A percentile compares a stretch with the other conserved stretches of the same genome.
These are phyloP conservation scores for Phylloporus sp. DNA, from an alignment of 768 basidiomycete species.

Conservation along the genomic window DNA sequence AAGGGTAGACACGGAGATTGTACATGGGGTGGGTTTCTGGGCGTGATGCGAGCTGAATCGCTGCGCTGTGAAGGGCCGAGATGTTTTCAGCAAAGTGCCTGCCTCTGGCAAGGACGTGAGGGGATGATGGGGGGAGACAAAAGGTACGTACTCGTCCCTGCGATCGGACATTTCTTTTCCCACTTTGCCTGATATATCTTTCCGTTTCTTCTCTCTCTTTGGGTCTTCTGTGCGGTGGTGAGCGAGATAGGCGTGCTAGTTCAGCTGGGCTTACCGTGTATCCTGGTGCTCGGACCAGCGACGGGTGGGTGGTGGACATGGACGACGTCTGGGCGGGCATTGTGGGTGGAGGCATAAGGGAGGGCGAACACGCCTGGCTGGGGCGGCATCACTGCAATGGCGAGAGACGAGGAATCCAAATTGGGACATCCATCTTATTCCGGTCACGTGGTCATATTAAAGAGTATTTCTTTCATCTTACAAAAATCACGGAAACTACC, in stretches of 20 bases:
- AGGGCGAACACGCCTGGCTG: conserved; percentile 67
- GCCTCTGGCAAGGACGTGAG: conserved; percentile 38
- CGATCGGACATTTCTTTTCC: conserved; percentile 73
- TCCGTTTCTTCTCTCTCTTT: conserved; percentile 64
- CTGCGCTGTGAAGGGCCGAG: conserved; percentile 51
- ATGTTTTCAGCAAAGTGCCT: conserved; percentile 63
- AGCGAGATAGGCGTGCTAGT: conserved; percentile 25
- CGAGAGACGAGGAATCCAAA: conserved; percentile 2
- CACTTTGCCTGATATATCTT: conserved; percentile 65
- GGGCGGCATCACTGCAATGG: conserved; percentile 49
- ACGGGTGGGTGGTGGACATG: conserved; percentile 38
- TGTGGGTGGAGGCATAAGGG: conserved; percentile 49
- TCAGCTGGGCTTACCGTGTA: conserved; percentile 34
- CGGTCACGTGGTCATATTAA: conserved; percentile 15
- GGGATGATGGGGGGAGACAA: conserved; percentile 1
- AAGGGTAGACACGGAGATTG: conserved; percentile 67
- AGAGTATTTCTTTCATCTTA: background rate
- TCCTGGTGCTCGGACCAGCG: conserved; percentile 42
- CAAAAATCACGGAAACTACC: no score
- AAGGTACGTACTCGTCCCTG: conserved; percentile 63
- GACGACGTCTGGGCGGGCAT: conserved; percentile 36
- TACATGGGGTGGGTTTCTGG: conserved; percentile 66
- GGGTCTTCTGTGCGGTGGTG: conserved; percentile 37
- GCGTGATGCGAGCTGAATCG: conserved; percentile 61
- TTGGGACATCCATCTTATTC: conserved; percentile 16